Base-by-base conservation (phyloP, 805 yeast species). In the Cephaloascus fragrans region DNA sequence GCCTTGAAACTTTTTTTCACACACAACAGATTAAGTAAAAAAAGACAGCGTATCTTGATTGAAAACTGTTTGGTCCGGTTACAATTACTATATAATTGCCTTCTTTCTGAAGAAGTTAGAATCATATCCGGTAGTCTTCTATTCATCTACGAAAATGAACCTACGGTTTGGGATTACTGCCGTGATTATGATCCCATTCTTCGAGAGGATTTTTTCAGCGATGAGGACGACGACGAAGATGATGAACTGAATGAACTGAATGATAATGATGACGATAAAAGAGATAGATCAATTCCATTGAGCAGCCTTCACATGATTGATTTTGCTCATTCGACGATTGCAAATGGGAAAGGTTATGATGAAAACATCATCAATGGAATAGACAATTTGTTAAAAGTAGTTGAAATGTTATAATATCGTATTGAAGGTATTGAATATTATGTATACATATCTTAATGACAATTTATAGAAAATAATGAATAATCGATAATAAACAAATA, bases 311-410 rank as follows among this genome's bases (percentile, higher is more conserved):
- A 77, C 31, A 50, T 89, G 37, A 87, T 93, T 4, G 98, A 93
- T 57, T 88, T 93, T 64, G 97, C 97, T 1, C 97, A 93, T 55
- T 75, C 96, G 0, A 72, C 63, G 44, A 60, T 73, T 42, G 67
- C 71, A 0, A 77, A 79, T 0, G 84, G 82, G 0, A 41, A 69
- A 41, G 87, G 88, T 0, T 73, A 73, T 16, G 97, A 88, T 56
- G 83, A 75, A 35, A 83, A 84, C 51, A 61, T 80, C 2, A 54
- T 87, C 2, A 61, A 59, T 12, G 97, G 97, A 0, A 62, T 89
- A 1, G 81, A 79, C 47, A 79, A 73, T 45, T 55, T 88, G 37
- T 60, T 83, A 4, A 46, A 42, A 0, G 51, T 69, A 1, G 59
- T 81, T 34, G 67, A 69, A 36, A 41, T 42, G 3, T 39, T 60